Evolutionary conservation across 257 asterid genomes (phyloP).

Genomic region (Nicotiana paniculata): DNA sequence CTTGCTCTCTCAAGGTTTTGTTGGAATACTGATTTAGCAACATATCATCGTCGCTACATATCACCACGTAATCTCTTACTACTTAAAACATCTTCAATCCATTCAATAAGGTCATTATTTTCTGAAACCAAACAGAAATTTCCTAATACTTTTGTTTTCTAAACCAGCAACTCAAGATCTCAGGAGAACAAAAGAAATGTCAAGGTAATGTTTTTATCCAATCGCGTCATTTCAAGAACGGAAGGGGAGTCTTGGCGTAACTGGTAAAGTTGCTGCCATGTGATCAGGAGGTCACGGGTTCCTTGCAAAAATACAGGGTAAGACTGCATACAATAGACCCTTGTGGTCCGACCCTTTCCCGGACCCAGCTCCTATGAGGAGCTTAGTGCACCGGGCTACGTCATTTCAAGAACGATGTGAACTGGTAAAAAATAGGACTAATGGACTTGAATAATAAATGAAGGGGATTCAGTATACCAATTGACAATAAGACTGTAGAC

Average conservation of each 20-base stretch:
- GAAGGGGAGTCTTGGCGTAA: no score
- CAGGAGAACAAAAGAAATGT: neutral
- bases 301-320: neutral
- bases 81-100: neutral
- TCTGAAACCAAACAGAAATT: neutral
- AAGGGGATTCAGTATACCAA: conserved; percentile 5
- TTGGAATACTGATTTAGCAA: conserved; percentile 33
- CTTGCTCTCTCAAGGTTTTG: conserved; percentile 31
- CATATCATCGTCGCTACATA: conserved; percentile 41
- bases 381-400: no score
- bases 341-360: no score
- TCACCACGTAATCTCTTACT: conserved; percentile 29
- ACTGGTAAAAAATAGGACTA: neutral
- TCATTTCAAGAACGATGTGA: neutral
- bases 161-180: conserved; percentile 28
- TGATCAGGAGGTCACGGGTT: no score
- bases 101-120: neutral
- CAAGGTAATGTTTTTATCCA: conserved; percentile 24
- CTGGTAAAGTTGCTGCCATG: no score
- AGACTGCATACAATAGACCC: no score
- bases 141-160: neutral
- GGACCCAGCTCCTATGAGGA: no score
- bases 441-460: neutral
- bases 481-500: conserved; percentile 10
- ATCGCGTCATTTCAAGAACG: neutral